Conservation (phyloP, 1,284 basidiomycete genomes). For the Ustilago cynodontis region DNA sequence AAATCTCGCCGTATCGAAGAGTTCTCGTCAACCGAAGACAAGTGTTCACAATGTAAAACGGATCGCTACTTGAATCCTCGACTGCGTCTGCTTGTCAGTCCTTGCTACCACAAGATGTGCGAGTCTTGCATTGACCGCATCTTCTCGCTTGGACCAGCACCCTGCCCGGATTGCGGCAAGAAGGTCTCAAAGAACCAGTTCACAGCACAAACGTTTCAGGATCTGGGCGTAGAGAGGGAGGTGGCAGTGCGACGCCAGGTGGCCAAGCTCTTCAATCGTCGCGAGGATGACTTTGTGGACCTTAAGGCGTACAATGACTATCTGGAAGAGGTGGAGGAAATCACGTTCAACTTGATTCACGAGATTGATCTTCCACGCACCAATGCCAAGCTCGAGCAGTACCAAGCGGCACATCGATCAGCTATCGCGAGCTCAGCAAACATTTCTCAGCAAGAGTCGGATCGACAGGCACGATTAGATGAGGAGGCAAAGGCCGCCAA, state of each 20-base stretch:
- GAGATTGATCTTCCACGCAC: slow-evolving; percentile 87
- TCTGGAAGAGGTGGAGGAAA: slow-evolving; percentile 93
- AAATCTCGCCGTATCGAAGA: slow-evolving; percentile 60
- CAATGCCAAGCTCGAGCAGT: slow-evolving; percentile 83
- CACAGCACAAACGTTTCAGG: slow-evolving; percentile 95
- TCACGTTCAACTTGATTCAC: slow-evolving; percentile 96
- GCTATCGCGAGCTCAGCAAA: slow-evolving; percentile 54
- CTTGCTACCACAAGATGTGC: slow-evolving; percentile 97
- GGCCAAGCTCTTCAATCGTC: slow-evolving; percentile 87
- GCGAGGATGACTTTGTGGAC: slow-evolving; percentile 86
- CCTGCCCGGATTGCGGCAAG: slow-evolving; percentile 92
- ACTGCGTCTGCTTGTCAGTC: slow-evolving; percentile 88
- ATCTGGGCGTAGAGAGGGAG: slow-evolving; percentile 95
- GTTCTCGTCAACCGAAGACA: slow-evolving; percentile 74
- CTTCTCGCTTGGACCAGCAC: slow-evolving; percentile 94
- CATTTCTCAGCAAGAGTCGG: slow-evolving; percentile 57
- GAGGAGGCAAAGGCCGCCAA: slow-evolving; percentile 52
- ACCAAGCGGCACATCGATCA: slow-evolving; percentile 73
- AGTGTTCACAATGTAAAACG: slow-evolving; percentile 96
- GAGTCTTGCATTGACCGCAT: slow-evolving; percentile 87
- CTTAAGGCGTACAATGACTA: slow-evolving; percentile 93
- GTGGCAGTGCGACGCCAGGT: slow-evolving; percentile 87
- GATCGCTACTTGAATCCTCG: slow-evolving; percentile 96
- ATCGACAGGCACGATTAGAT: slow-evolving; percentile 53
- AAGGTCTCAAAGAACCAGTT: slow-evolving; percentile 94